Base-by-base conservation (phyloP, 495 filamentous ascomycete species). In the Endocarpon pusillum region DNA sequence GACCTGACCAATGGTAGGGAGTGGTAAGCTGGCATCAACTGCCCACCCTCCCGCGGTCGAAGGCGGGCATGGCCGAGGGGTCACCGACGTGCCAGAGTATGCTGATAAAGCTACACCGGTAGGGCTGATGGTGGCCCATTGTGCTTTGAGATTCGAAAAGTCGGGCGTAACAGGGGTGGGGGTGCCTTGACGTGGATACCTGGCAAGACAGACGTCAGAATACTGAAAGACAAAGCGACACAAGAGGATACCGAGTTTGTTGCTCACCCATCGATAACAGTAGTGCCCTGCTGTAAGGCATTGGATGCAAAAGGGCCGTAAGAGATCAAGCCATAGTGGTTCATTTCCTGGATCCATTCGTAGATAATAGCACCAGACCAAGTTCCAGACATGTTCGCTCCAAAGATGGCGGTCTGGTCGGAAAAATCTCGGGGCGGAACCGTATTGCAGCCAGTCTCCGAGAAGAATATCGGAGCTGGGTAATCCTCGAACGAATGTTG, bases 361-460 rank as follows among this genome's bases (percentile, higher is more conserved):
- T 92, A 92, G 41, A 87, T 61, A 37, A 91, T 84, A 21, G 78
- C 59, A 36, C 84, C 84, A 19, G 77, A 84, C 81, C 82, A 93
- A 35, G 73, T 68, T 35, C 58, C 51, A 4, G 55, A 52, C 84
- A 93, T 91, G 2, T 79, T 49, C 1, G 51, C 33, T 30, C 78
- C 78, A 42, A 91, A 74, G 38, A 93, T 83, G 30, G 79, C 69
- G 4, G 56, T 53, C 46, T 89, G 82, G 49, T 93, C 84, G 9
- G 66, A 62, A 42, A 89, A 93, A 0, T 63, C 61, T 26, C 84
- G 72, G 2, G 82, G 83, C 4, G 49, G 45, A 3, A 67, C 65
- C 10, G 58, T 62, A 42, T 75, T 84, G 57, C 80, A 83, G 34
- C 80, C 78, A 6, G 80, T 85, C 57, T 86, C 80, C 8, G 79